Percentiles rank a stretch among this genome's conserved stretches.
These are phyloP conservation scores for Euphorbia tirucalli DNA, from an alignment of 345 rosid genomes.

Conservation along the genomic window DNA sequence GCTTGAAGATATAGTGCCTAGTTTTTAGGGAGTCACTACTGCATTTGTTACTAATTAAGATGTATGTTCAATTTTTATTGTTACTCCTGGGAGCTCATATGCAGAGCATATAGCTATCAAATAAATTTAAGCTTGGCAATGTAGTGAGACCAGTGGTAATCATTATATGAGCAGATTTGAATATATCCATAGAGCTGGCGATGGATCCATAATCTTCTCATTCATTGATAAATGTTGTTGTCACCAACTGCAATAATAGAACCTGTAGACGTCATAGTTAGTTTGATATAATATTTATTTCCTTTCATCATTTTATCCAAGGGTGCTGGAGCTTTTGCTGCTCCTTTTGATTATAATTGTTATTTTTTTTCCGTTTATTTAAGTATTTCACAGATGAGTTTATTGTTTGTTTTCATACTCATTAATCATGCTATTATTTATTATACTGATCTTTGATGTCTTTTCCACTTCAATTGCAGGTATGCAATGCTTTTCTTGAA, in stretches of 20 bases:
- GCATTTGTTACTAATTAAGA: neutral
- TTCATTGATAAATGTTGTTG: neutral
- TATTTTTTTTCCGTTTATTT: neutral
- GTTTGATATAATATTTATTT: neutral
- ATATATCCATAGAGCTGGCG: too few relatives aligned
- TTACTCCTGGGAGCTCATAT: neutral
- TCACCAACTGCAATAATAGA: neutral
- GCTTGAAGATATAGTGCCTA: neutral
- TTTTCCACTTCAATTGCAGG: conserved; percentile 29
- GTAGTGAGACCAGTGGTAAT: neutral
- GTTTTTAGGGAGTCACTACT: neutral
- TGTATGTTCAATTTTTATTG: neutral
- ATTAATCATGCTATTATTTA: conserved; percentile 2
- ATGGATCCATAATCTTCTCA: neutral
- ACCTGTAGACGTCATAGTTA: neutral
- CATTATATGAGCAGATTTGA: neutral
- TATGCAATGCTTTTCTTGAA: conserved; percentile 69
- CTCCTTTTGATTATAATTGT: too few relatives aligned
- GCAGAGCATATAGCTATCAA: neutral
- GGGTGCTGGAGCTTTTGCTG: neutral
- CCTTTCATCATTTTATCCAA: neutral
- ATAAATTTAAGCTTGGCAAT: neutral
- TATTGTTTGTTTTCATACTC: conserved; percentile 7
- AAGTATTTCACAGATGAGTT: neutral
- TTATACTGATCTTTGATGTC: conserved; percentile 11